Evolutionary conservation across 2,329 filamentous ascomycete genomes (phyloP).

Genomic region (Truncatella angustata): DNA sequence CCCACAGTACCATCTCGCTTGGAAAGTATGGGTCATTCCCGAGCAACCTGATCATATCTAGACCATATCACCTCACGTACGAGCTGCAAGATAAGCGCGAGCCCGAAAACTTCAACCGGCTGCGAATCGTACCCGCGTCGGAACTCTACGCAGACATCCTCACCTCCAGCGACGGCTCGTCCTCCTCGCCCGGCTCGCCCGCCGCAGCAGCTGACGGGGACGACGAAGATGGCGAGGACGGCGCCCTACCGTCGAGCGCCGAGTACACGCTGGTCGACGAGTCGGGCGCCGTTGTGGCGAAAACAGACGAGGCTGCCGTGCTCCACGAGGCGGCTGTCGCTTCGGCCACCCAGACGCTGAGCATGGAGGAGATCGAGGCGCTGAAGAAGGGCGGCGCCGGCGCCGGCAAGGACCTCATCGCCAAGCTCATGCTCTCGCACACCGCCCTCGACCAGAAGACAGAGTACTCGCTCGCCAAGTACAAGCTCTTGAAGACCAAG

Average conservation of each 20-base stretch:
- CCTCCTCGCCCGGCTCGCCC: constrained; percentile 28
- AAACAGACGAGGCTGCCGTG: constrained; percentile 53
- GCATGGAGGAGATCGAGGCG: constrained; percentile 72
- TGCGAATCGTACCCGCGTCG: constrained; percentile 75
- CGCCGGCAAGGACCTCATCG: constrained; percentile 84
- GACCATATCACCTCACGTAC: constrained; percentile 88
- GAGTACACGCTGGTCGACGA: constrained; percentile 46
- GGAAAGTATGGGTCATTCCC: constrained; percentile 93
- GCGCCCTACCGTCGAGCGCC: constrained; percentile 41
- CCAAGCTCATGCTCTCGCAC: constrained; percentile 89
- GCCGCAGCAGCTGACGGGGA: constrained; percentile 37
- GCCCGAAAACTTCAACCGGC: constrained; percentile 61
- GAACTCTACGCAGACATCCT: constrained; percentile 84
- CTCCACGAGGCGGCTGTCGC: constrained; percentile 59
- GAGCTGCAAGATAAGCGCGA: constrained; percentile 75
- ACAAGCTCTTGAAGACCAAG: constrained; percentile 88
- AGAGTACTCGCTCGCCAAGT: constrained; percentile 88
- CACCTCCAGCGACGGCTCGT: constrained; percentile 35
- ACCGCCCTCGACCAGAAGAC: constrained; percentile 92
- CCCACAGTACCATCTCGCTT: constrained; percentile 72
- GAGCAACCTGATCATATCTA: constrained; percentile 84
- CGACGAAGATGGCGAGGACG: constrained; percentile 28
- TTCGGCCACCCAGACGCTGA: constrained; percentile 66
- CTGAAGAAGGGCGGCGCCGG: constrained; percentile 71
- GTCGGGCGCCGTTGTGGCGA: constrained; percentile 48